These are phyloP conservation scores for Colletotrichum liaoningense DNA, from an alignment of 2,329 filamentous ascomycete species.

Conservation along the genomic window DNA sequence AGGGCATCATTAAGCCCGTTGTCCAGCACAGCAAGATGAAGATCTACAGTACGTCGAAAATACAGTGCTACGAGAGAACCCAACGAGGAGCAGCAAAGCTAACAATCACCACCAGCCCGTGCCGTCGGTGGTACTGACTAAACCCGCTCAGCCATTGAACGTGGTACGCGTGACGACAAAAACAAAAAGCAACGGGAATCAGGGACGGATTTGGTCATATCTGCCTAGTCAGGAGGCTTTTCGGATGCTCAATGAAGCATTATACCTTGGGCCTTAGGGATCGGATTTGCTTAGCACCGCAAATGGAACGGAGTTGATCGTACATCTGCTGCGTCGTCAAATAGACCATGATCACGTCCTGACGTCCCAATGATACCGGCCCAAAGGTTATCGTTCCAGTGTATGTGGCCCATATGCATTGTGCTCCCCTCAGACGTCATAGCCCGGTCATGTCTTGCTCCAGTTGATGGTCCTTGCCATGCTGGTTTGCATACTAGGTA, in stretches of 20 bases:
- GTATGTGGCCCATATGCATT: not conserved
- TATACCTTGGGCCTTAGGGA: slow-evolving; percentile 37
- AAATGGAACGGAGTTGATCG: slow-evolving; percentile 38
- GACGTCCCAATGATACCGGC: slow-evolving; percentile 23
- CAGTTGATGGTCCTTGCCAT: not conserved
- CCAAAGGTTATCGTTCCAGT: not conserved
- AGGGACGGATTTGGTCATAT: slow-evolving; percentile 35
- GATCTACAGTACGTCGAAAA: slow-evolving; percentile 83
- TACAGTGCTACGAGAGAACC: not conserved
- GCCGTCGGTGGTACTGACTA: slow-evolving; percentile 66
- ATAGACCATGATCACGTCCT: slow-evolving; percentile 36
- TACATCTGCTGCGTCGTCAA: slow-evolving; percentile 36
- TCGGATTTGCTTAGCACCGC: slow-evolving; percentile 37
- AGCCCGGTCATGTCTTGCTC: too few species aligned
- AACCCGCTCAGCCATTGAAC: slow-evolving; percentile 37
- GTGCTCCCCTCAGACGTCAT: not conserved
- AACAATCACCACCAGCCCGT: slow-evolving; percentile 60
- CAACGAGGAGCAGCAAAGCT: slow-evolving; percentile 37
- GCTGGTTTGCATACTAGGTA: not conserved
- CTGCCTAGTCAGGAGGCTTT: slow-evolving; percentile 37
- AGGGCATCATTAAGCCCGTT: slow-evolving; percentile 98
- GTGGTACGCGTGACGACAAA: slow-evolving; percentile 34
- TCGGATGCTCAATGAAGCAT: slow-evolving; percentile 37
- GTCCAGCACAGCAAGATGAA: slow-evolving; percentile 96
- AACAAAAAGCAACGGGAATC: slow-evolving; percentile 28